Base-by-base conservation (phyloP, 257 asterid species). In the Gynochthodes officinalis region DNA sequence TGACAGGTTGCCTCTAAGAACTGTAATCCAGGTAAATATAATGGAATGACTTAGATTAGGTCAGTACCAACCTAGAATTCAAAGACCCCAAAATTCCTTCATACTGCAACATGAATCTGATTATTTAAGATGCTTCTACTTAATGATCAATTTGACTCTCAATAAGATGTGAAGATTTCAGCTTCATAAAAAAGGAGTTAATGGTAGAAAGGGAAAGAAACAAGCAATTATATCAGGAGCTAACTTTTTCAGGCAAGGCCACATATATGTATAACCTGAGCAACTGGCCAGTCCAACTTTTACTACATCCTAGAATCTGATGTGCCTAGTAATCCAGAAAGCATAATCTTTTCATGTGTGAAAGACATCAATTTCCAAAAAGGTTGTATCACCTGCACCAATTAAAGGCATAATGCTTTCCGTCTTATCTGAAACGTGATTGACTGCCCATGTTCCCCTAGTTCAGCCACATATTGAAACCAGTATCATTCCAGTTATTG, bases 1-100 rank as follows among this genome's bases (percentile, higher is more conserved):
- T 72, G 96, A 92, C n/a, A 84, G 98, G 76, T 66, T 92, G 87
- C 97, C 97, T 30, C 82, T 90, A 68, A 80, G 98, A 83, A 92
- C 91, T 42, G 70, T 84, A 49, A 90, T 87, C 73, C 96, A 92
- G 97, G 97, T 92, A 86, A 71, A 53, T 70, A 61, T 72, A 43
- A 28, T 19, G 23, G 37, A 57, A n/a, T 65, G 35, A 40, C 21
- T 66, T 58, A 63, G 33, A 67, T 70, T 67, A 48, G 32, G 40
- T 37, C 33, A 49, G 49, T 27, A 68, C 28, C 55, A 60, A 55
- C 35, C 50, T n/a, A n/a, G n/a, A n/a, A n/a, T n/a, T n/a, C n/a
- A n/a, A n/a, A n/a, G n/a, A n/a, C n/a, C 35, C 23, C 16, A 67
- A 48, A 44, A 59, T 57, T 25, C 7, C 23, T 57, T 67, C 27